Evolutionary conservation across 148 eudicot genomes (phyloP).

Genomic region (Pouteria glomerata): DNA sequence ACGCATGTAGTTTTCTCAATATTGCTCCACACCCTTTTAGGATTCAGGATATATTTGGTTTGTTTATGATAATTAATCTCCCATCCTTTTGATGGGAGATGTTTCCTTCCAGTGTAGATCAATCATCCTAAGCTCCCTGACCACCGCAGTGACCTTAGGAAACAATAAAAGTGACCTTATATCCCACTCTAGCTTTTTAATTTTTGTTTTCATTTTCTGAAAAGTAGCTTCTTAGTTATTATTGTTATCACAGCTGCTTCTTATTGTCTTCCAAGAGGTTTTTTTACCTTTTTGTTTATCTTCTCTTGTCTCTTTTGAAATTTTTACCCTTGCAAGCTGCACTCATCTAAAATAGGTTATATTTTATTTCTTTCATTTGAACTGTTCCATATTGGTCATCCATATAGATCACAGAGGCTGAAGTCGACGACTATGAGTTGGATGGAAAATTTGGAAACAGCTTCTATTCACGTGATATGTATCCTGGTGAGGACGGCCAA

Average conservation of each 20-base stretch:
- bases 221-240: too few species aligned
- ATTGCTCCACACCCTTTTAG: not conserved
- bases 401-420: slow-evolving; percentile 30
- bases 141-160: not conserved
- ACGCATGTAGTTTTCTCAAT: too few species aligned
- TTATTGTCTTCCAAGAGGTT: not conserved
- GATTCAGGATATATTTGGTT: not conserved
- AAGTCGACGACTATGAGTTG: slow-evolving; percentile 28
- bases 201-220: not conserved
- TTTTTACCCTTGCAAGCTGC: too few species aligned
- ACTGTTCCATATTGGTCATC: not conserved
- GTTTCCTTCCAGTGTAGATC: not conserved
- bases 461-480: slow-evolving; percentile 33
- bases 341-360: not conserved
- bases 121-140: not conserved
- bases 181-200: not conserved
- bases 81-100: not conserved
- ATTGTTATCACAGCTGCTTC: too few species aligned
- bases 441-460: slow-evolving; percentile 28
- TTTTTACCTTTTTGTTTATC: not conserved
- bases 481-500: slow-evolving; percentile 44
- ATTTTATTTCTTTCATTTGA: slow-evolving; percentile 1
- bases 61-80: too few species aligned
- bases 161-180: not conserved
- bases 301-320: not conserved